Evolutionary conservation across 2,329 filamentous ascomycete genomes (phyloP).

Genomic region (Passalora sequoiae): DNA sequence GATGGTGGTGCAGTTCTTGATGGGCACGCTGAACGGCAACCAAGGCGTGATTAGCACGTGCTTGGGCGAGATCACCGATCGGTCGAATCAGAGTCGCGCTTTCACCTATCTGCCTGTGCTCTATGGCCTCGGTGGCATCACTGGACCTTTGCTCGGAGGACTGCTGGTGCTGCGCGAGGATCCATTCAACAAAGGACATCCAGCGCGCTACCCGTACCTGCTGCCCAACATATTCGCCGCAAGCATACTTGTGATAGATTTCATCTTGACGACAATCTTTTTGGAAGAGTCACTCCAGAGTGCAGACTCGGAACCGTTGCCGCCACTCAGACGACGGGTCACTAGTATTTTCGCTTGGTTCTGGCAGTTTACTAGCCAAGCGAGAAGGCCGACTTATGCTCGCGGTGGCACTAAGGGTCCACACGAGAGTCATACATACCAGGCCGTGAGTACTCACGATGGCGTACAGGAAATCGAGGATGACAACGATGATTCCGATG

Average conservation of each 20-base stretch:
- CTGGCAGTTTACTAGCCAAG: constrained; percentile 59
- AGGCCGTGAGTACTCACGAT: constrained; percentile 12
- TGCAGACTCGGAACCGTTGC: constrained; percentile 54
- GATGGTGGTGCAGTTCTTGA: constrained; percentile 75
- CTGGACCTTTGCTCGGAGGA: constrained; percentile 85
- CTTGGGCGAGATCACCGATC: constrained; percentile 88
- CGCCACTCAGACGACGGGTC: constrained; percentile 55
- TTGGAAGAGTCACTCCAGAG: constrained; percentile 81
- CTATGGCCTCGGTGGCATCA: constrained; percentile 92
- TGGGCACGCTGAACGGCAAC: constrained; percentile 93
- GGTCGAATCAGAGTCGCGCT: constrained; percentile 85
- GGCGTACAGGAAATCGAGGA: constrained; percentile 21
- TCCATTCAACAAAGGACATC: constrained; percentile 48
- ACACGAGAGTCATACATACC: constrained; percentile 12
- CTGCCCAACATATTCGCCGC: constrained; percentile 77
- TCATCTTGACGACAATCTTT: constrained; percentile 70
- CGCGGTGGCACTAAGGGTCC: constrained; percentile 31
- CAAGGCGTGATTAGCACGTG: constrained; percentile 91
- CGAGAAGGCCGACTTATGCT: constrained; percentile 57
- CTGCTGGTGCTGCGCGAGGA: constrained; percentile 64
- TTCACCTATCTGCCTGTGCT: constrained; percentile 94
- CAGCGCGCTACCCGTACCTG: constrained; percentile 71
- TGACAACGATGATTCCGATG: constrained; percentile 22
- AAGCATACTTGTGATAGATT: constrained; percentile 63
- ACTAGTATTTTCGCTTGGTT: constrained; percentile 60